Percentiles rank a stretch among this genome's conserved stretches.
Evolutionary conservation across 2,329 filamentous ascomycete genomes (phyloP).

Genomic region (Exophiala alcalophila): DNA sequence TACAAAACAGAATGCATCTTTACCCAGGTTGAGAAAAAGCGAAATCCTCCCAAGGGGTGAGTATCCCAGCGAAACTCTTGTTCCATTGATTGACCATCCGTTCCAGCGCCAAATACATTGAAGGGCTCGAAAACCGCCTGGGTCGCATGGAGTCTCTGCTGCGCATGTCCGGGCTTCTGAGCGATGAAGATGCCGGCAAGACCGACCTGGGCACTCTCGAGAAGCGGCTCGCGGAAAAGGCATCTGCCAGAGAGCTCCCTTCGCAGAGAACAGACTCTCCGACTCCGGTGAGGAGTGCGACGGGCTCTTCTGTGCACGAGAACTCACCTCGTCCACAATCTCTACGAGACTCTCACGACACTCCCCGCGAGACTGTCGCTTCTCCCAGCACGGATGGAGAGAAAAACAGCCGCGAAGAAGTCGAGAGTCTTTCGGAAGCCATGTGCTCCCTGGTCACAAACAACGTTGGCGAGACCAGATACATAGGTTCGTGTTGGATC

Average conservation of each 20-base stretch:
- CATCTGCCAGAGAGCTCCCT: constrained; percentile 29
- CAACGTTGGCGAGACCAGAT: constrained; percentile 88
- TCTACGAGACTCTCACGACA: constrained; percentile 26
- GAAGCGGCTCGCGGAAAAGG: constrained; percentile 62
- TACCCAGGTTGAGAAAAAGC: constrained; percentile 98
- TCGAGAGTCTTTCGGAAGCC: constrained; percentile 90
- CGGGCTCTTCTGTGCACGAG: constrained; percentile 13
- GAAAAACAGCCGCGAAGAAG: constrained; percentile 54
- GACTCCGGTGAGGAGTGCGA: constrained; percentile 13
- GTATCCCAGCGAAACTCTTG: constrained; percentile 31
- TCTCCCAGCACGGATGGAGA: constrained; percentile 24
- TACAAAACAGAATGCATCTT: constrained; percentile 98
- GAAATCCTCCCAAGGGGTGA: constrained; percentile 93
- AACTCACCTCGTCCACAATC: constrained; percentile 18
- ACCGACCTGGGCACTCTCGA: constrained; percentile 87
- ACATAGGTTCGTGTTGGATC: constrained; percentile 67
- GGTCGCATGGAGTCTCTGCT: constrained; percentile 94
- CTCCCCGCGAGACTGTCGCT: constrained; percentile 34
- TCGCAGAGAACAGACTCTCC: constrained; percentile 24
- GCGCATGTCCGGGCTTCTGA: constrained; percentile 78
- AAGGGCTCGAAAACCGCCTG: constrained; percentile 89
- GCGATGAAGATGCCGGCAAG: constrained; percentile 78
- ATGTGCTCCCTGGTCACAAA: constrained; percentile 98
- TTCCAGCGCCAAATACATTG: constrained; percentile 94
- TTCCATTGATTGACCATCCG: no score